Evolutionary conservation across 2,329 filamentous ascomycete genomes (phyloP).

Genomic region (Ilyonectria destructans): DNA sequence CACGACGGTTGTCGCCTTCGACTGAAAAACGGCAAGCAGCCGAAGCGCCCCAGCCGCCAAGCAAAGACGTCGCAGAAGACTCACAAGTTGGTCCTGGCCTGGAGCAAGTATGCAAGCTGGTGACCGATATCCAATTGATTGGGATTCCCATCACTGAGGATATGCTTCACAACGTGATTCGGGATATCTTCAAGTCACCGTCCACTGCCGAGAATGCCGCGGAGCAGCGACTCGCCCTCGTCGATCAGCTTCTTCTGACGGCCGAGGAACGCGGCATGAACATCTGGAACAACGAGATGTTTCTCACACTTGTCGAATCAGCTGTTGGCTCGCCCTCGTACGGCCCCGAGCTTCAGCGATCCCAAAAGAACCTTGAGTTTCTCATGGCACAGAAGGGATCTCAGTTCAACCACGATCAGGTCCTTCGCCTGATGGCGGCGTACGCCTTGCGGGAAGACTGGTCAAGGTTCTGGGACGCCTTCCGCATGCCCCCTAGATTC

Average conservation of each 20-base stretch:
- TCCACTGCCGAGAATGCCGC: conserved; percentile 42
- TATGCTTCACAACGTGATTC: conserved; percentile 58
- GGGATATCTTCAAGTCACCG: conserved; percentile 54
- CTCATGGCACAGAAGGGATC: conserved; percentile 59
- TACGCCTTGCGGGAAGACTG: conserved; percentile 67
- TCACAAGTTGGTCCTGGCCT: conserved; percentile 33
- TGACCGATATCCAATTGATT: conserved; percentile 59
- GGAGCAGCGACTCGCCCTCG: conserved; percentile 55
- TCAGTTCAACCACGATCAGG: conserved; percentile 58
- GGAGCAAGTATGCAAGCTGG: conserved; percentile 45
- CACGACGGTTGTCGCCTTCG: conserved; percentile 43
- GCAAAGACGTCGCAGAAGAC: not conserved
- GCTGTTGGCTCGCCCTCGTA: conserved; percentile 54
- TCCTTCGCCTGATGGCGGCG: conserved; percentile 61
- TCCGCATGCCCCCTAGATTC: conserved; percentile 69
- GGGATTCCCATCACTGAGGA: conserved; percentile 56
- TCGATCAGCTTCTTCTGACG: conserved; percentile 62
- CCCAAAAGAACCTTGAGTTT: conserved; percentile 63
- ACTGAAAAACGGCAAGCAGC: not conserved
- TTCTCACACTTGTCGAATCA: conserved; percentile 64
- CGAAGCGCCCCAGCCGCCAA: not conserved
- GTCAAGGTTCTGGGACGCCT: conserved; percentile 73
- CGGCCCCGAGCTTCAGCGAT: conserved; percentile 54
- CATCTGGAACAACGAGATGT: conserved; percentile 63
- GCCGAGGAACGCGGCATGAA: conserved; percentile 63